Conservation (phyloP, 129 eudicot species). For the Gnaphalium uliginosum region DNA sequence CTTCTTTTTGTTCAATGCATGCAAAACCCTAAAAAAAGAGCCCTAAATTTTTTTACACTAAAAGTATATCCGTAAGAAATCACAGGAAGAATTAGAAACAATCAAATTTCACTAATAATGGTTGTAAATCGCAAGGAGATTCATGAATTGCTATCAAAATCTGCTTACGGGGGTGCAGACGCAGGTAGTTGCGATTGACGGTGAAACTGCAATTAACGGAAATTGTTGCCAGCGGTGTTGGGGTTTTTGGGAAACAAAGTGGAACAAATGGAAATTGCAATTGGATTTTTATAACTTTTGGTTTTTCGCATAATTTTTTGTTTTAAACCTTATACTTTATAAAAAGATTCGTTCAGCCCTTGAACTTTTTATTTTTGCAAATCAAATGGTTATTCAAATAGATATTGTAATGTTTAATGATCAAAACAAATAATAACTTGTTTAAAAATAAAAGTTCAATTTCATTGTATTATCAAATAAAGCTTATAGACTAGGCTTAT, state of each 20-base stretch:
- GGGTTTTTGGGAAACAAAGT: background rate
- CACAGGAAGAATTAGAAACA: background rate
- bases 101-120: background rate
- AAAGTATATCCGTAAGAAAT: background rate
- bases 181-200: background rate
- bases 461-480: no score
- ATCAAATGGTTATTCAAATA: background rate
- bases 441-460: no score
- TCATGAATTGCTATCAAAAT: background rate
- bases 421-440: no score
- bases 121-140: background rate
- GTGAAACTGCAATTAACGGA: no score
- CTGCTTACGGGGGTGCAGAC: background rate
- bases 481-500: no score
- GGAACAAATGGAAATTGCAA: background rate
- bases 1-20: background rate
- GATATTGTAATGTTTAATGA: no score
- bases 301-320: background rate
- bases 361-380: background rate
- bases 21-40: conserved; percentile 13
- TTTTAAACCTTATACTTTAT: conserved; percentile 1
- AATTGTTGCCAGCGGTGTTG: no score
- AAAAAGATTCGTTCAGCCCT: background rate
- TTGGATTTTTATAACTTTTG: conserved; percentile 14
- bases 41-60: no score